A percentile compares a stretch with the other conserved stretches of the same genome.
Evolutionary conservation across 2,329 filamentous ascomycete genomes (phyloP).

Genomic region (Ramularia endophylla): DNA sequence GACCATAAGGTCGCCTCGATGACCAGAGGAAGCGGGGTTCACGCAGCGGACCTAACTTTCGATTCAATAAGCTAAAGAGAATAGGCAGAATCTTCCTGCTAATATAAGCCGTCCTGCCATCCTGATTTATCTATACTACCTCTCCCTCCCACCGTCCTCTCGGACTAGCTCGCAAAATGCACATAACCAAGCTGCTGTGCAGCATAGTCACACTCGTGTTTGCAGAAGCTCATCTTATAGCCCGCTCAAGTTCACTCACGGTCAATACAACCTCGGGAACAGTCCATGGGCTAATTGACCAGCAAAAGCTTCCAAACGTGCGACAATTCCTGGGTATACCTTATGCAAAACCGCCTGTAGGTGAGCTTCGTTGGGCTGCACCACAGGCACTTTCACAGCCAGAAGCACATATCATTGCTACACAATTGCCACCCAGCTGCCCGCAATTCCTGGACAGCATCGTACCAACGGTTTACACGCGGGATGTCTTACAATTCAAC

Average conservation of each 20-base stretch:
- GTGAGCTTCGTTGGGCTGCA: conserved; percentile 30
- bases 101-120: too few species aligned
- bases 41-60: too few species aligned
- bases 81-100: too few species aligned
- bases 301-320: conserved; percentile 8
- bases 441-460: conserved; percentile 21
- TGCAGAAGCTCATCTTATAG: too few species aligned
- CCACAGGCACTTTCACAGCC: conserved; percentile 20
- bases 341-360: conserved; percentile 32
- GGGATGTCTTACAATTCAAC: conserved; percentile 27
- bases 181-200: too few species aligned
- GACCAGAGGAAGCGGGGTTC: too few species aligned
- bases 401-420: conserved; percentile 19
- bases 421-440: conserved; percentile 23
- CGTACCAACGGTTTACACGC: conserved; percentile 17
- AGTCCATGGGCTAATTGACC: conserved; percentile 8
- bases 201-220: too few species aligned
- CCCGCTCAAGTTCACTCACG: background rate
- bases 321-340: conserved; percentile 33
- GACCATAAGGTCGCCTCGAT: too few species aligned
- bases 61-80: too few species aligned
- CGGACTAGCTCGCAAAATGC: too few species aligned
- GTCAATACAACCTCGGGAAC: conserved; percentile 7
- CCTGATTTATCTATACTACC: too few species aligned
- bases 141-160: too few species aligned